Evolutionary conservation across 1,284 basidiomycete genomes (phyloP), one percentile per base, ranked within the genome.

Genomic region (Lignosus rhinocerotis): DNA sequence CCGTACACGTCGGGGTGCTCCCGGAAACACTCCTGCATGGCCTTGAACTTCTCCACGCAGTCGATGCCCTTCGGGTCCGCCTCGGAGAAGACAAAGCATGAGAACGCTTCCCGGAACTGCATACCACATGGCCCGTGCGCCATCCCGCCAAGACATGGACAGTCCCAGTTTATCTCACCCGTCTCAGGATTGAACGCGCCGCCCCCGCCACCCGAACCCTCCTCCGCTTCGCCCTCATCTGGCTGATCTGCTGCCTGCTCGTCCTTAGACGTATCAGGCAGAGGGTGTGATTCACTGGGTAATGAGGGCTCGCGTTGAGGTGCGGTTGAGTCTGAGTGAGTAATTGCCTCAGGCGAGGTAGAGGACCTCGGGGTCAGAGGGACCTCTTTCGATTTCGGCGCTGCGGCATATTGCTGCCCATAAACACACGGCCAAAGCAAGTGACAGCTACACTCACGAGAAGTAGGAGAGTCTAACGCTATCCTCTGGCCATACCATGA

Each of bases 101-200:
- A 94, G 78, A 99, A 99, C 0, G 97, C 96, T 61, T 90, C 91
- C 67, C 93, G 90, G 81, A 99, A 99, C 69, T 98, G 84, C 63
- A 86, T 82, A 11, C 96, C 96, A 70, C 96, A 99, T 2, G 96
- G 94, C 6, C 97, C 97, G 69, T 98, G 83, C 2, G 97, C 96
- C 97, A 99, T 98, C 55, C 96, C 97, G 30, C 96, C 96, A 11
- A 99, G 86, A 73, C 96, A 99, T 1, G 94, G 93, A 72, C 94
- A 98, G 73, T 96, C 94, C 94, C 95, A 98, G 78, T 98, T 98
- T 70, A 98, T 96, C 80, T 97, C 94, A 51, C 96, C 96, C 0
- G 96, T 99, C 65, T 87, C 93, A 19, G 96, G 95, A 76, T 99
- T 92, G 81, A 78, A 92, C 16, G 89, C 89, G 56, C 84, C 83